Conservation (phyloP, 2,329 filamentous ascomycete species). For the Aspergillus awamori region DNA sequence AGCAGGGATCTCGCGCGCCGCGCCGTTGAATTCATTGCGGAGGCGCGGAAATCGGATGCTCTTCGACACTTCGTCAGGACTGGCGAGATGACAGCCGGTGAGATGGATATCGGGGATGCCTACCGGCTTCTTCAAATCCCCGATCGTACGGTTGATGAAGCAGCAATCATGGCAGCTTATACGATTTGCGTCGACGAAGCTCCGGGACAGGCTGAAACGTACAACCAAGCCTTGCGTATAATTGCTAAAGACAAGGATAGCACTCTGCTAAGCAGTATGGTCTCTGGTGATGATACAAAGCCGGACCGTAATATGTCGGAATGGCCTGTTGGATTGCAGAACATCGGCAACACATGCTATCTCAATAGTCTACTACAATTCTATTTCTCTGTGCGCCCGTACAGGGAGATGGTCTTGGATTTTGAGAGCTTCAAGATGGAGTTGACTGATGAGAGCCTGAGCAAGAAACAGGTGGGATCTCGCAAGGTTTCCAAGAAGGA, state of each 20-base stretch:
- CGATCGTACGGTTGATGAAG: slow-evolving; percentile 56
- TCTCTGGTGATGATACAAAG: slow-evolving; percentile 34
- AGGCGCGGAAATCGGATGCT: slow-evolving; percentile 58
- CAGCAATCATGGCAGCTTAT: slow-evolving; percentile 54
- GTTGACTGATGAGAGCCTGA: slow-evolving; percentile 64
- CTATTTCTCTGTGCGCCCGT: slow-evolving; percentile 81
- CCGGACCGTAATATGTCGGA: slow-evolving; percentile 45
- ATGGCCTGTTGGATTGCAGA: slow-evolving; percentile 82
- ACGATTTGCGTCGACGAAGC: slow-evolving; percentile 50
- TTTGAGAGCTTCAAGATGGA: slow-evolving; percentile 73
- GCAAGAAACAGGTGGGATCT: slow-evolving; percentile 73
- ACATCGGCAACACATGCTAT: slow-evolving; percentile 98
- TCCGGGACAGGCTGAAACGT: slow-evolving; percentile 49
- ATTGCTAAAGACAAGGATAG: slow-evolving; percentile 51
- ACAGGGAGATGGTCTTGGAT: slow-evolving; percentile 78
- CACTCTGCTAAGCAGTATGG: slow-evolving; percentile 36
- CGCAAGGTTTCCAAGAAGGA: slow-evolving; percentile 63
- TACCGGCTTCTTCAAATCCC: slow-evolving; percentile 56
- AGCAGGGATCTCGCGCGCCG: slow-evolving; percentile 55
- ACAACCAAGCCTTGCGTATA: slow-evolving; percentile 51
- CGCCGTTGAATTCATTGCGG: slow-evolving; percentile 62
- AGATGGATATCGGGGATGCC: slow-evolving; percentile 61
- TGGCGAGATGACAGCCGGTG: slow-evolving; percentile 51
- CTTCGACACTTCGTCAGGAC: slow-evolving; percentile 58
- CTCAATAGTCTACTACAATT: slow-evolving; percentile 96